These are phyloP conservation scores for Naganishia randhawae DNA, from an alignment of 768 basidiomycete species.

Conservation along the genomic window DNA sequence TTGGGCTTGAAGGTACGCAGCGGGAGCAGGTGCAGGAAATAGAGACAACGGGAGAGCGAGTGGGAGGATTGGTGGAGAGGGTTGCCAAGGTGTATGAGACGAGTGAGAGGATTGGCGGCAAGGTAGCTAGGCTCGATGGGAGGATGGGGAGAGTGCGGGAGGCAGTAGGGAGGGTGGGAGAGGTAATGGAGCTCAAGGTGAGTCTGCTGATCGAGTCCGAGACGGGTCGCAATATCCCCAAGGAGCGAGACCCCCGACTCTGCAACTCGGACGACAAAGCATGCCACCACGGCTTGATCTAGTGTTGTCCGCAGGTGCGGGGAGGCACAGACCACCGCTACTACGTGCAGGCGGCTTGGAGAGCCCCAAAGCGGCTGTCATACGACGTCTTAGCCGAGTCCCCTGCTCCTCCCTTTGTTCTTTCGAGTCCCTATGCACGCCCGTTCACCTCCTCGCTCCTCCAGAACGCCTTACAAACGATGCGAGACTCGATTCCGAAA, in stretches of 20 bases:
- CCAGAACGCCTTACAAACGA: constrained; percentile 64
- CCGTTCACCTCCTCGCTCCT: too few species aligned
- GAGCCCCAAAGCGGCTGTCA: too few species aligned
- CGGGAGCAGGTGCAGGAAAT: constrained; percentile 59
- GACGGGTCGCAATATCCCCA: constrained; percentile 8
- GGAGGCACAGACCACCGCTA: too few species aligned
- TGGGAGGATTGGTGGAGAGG: constrained; percentile 45
- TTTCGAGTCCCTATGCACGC: too few species aligned
- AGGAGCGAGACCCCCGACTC: neutral
- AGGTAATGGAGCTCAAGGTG: constrained; percentile 94
- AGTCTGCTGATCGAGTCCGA: constrained; percentile 18
- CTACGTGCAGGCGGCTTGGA: too few species aligned
- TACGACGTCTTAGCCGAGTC: too few species aligned
- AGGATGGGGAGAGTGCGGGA: constrained; percentile 87
- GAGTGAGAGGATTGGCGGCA: constrained; percentile 77
- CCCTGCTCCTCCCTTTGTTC: too few species aligned
- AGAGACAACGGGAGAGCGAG: constrained; percentile 26
- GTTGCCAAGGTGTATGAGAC: constrained; percentile 50
- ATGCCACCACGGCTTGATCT: too few species aligned
- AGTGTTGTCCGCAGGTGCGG: too few species aligned
- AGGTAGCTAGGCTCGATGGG: constrained; percentile 80
- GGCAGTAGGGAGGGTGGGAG: constrained; percentile 83
- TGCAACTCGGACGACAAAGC: too few species aligned
- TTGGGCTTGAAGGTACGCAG: constrained; percentile 60
- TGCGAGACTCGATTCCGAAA: constrained; percentile 63